Base-by-base conservation (phyloP, 1,284 basidiomycete genomes). In the Cryptococcus neoformans region DNA sequence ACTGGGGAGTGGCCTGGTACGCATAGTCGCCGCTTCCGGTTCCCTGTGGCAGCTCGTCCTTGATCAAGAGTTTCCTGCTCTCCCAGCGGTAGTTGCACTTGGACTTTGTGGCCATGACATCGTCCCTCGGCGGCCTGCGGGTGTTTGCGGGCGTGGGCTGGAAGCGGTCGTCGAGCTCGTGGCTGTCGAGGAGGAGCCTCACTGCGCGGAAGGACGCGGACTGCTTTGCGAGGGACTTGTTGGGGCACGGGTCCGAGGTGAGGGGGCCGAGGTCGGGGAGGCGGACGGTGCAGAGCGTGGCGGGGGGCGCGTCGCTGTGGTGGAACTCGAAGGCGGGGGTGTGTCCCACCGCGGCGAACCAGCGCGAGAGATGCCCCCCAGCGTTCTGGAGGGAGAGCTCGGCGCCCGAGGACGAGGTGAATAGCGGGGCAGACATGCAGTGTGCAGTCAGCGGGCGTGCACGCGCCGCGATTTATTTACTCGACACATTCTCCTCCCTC, bases 171-270 rank as follows among this genome's bases (percentile, higher is more conserved):
- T 55, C 56, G 7, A 61, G 28, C 17, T 54, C 51, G 4, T 50
- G 45, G 21, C 37, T 12, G 14, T 35, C n/a, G n/a, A 46, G 47
- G 16, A 61, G 54, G 36, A n/a, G 11, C 28, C 51, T 55, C 17
- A 58, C 47, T 40, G 59, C 51, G 52, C 53, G 46, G 28, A 58
- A 61, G 10, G 53, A 55, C 2, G 56, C 56, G 40, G 49, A 52
- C 44, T 54, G 49, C 37, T 56, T 58, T 6, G 56, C 59, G 8
- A 61, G 51, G 14, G 46, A 17, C 39, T 61, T 61, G 14, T 54
- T 55, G 16, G 21, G 21, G 55, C 59, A 60, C 10, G 53, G 50
- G 3, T 39, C 21, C 21, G 21, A 21, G 21, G 21, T 21, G 21
- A 21, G n/a, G 36, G 28, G 16, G 2, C 56, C 53, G 8, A 57